Evolutionary conservation across 305 asterid species (phyloP), one percentile per base, ranked within the genome.

Genomic region (Ruellia speciosa): DNA sequence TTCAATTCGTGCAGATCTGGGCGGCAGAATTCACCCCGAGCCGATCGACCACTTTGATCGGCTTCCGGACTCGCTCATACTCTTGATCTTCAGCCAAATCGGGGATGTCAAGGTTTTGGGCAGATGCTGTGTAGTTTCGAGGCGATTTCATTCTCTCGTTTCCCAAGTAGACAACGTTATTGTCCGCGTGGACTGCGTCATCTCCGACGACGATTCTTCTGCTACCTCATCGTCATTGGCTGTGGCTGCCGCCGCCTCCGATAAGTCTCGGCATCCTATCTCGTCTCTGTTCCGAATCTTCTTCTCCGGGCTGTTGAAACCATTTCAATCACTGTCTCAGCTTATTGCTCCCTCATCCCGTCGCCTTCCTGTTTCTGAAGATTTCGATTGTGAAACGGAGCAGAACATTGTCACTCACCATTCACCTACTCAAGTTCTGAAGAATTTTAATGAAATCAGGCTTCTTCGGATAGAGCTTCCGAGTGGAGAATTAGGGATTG

Each of bases 171-270:
- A 90, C 43, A 79, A 74, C 80, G 86, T 90, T 33, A 70, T 81
- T 15, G 96, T 90, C 52, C 88, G 82, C 13, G 97, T 90, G 41
- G 97, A 90, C 51, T 90, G 97, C 71, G 97, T 90, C 6, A 87
- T 87, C 69, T 90, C 95, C 52, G 96, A 87, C 62, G 97, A 90
- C 20, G 89, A 80, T 40, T 61, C 76, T 46, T 33, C 75, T 39
- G 49, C 75, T 15, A 45, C 73, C 17, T 54, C 81, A 0, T 62
- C 81, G 8, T 56, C 85, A 0, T 37, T 78, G 15, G 9, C 67
- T 16, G 20, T 70, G 2, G 41, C 71, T 7, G 49, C 88, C 0
- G 67, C 72, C 49, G 75, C 74, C 14, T 69, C 77, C 8, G 82
- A 76, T 51, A 82, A 81, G 71, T 72, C 88, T 14, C 81, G 89